Percentiles rank a stretch among this genome's conserved stretches.
Evolutionary conservation across 2,329 filamentous ascomycete species (phyloP).

Genomic region (Exserohilum turcica): DNA sequence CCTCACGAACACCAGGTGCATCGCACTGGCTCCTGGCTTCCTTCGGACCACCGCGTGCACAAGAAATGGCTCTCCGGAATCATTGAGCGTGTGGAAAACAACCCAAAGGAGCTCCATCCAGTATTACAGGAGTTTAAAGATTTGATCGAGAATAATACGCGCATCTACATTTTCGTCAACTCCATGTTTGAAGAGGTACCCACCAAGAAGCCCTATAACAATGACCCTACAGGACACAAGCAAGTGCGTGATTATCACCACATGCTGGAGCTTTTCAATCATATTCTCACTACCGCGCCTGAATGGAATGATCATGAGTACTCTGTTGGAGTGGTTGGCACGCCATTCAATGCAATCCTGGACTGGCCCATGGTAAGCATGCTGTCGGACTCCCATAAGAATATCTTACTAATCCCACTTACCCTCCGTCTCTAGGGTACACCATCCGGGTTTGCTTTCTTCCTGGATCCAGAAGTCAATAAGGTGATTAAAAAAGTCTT

Average conservation of each 20-base stretch:
- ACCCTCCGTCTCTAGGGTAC: conserved; percentile 1
- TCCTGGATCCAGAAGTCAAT: conserved; percentile 48
- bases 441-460: conserved; percentile 59
- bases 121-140: conserved; percentile 68
- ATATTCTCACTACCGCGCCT: conserved; percentile 52
- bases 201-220: conserved; percentile 61
- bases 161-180: conserved; percentile 69
- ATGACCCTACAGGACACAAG: conserved; percentile 65
- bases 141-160: conserved; percentile 67
- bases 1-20: conserved; percentile 28
- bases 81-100: conserved; percentile 60
- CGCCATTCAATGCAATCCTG: conserved; percentile 63
- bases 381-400: conserved; percentile 15
- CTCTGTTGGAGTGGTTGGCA: conserved; percentile 55
- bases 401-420: neutral
- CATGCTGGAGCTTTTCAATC: conserved; percentile 70
- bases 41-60: conserved; percentile 66
- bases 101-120: conserved; percentile 60
- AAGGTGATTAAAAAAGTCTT: conserved; percentile 58
- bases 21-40: conserved; percentile 59
- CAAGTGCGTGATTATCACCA: conserved; percentile 70
- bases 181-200: conserved; percentile 74
- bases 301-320: conserved; percentile 49
- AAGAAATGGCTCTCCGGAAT: conserved; percentile 65
- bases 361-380: conserved; percentile 62